These are phyloP conservation scores for Trichothecium roseum DNA, from an alignment of 2,329 filamentous ascomycete genomes.

Conservation along the genomic window DNA sequence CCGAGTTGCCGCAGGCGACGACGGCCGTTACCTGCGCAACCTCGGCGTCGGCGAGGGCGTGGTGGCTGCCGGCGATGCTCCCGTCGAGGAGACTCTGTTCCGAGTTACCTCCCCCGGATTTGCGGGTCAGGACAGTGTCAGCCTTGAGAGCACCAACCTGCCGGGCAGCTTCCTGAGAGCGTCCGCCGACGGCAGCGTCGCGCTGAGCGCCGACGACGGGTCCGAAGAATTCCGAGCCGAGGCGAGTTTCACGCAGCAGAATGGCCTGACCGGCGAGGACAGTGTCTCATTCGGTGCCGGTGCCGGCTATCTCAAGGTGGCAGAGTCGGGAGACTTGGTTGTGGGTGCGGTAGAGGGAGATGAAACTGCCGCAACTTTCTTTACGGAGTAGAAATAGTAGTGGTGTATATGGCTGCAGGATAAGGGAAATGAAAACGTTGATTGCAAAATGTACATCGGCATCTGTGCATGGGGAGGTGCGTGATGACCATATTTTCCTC, in stretches of 20 bases:
- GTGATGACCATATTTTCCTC: too few species aligned
- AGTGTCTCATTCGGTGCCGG: slow-evolving; percentile 9
- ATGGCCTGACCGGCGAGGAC: slow-evolving; percentile 18
- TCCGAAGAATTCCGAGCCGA: slow-evolving; percentile 4
- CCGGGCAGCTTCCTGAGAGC: slow-evolving; percentile 11
- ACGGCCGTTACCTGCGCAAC: slow-evolving; percentile 8
- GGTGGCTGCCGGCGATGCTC: slow-evolving; percentile 1
- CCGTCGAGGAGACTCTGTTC: slow-evolving; percentile 12
- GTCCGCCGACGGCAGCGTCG: slow-evolving; percentile 5
- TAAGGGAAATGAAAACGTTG: too few species aligned
- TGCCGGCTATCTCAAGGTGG: not conserved
- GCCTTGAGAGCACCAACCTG: slow-evolving; percentile 12
- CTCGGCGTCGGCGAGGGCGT: not conserved
- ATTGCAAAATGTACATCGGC: too few species aligned
- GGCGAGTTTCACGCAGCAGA: slow-evolving; percentile 9
- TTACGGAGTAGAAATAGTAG: slow-evolving; percentile 1
- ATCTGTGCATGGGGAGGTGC: too few species aligned
- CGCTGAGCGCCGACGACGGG: slow-evolving; percentile 2
- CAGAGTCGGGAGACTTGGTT: not conserved
- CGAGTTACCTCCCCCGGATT: slow-evolving; percentile 12
- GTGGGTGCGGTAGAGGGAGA: not conserved
- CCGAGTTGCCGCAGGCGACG: slow-evolving; percentile 5
- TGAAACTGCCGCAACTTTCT: not conserved
- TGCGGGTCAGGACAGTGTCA: slow-evolving; percentile 10
- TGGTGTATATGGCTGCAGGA: too few species aligned